Base-by-base conservation (phyloP, 108 stramenopile genomes). In the Conticribra weissflogii region DNA sequence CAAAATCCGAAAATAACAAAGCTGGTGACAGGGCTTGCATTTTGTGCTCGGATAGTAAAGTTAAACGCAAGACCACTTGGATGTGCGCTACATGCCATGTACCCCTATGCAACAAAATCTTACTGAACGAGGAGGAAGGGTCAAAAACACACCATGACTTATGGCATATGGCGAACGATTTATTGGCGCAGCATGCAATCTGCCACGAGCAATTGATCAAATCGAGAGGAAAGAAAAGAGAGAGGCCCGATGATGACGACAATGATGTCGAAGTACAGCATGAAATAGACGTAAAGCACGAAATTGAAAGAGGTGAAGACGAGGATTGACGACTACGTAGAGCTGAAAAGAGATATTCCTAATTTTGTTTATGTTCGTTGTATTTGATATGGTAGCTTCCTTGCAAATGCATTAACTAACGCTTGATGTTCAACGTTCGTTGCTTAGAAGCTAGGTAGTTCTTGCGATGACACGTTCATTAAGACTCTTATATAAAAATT, bases 191-290 rank as follows among this genome's bases (percentile, higher is more conserved):
- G 18, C 75, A 76, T 54, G 17, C 28, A 7, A 68, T 33, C 46
- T 67, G 60, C 53, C 67, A 68, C 54, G 32, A 28, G 0, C 32
- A 25, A 14, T 68, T 76, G 75, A 68, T 54, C 67, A 32, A 57
- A 36, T 65, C 66, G 22, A 63, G 75, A 49, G 75, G 63, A 46
- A 51, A 46, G 25, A 59, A 64, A 24, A 75, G 67, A 67, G 55
- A 53, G 45, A 36, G 41, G 27, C 36, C 5, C 12, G 12, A 41
- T 9, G 12, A 5, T 12, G 36, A 41, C 12, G 36, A 5, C 12
- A 41, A 5, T 41, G 36, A 41, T 12, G 36, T 12, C 36, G 36
- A 41, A 41, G 36, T 41, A 5, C 5, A 41, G 12, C 8, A 41
- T 41, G 36, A 41, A 41, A 41, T 41, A n/a, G n/a, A n/a, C n/a